Evolutionary conservation across 169 alveolate genomes (phyloP).

Genomic region (Toxoplasma gondii): DNA sequence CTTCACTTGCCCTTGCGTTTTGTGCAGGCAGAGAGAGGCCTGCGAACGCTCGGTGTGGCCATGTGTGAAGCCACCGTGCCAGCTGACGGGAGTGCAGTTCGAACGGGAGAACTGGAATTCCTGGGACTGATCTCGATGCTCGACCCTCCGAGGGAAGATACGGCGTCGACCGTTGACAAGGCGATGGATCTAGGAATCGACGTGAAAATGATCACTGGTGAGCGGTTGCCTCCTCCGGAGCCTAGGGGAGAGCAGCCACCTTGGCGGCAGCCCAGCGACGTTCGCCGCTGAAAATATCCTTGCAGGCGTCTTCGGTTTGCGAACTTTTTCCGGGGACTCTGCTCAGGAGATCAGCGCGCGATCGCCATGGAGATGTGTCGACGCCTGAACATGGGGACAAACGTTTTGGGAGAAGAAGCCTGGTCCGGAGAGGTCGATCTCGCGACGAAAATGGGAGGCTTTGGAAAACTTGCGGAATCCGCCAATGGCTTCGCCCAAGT

Average conservation of each 20-base stretch:
- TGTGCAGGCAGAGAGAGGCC: conserved; percentile 60
- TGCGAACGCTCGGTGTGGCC: conserved; percentile 71
- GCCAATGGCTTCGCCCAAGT: conserved; percentile 76
- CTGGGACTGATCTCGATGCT: conserved; percentile 71
- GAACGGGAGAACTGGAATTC: conserved; percentile 50
- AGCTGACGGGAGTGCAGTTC: conserved; percentile 33
- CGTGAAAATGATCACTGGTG: conserved; percentile 91
- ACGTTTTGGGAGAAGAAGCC: conserved; percentile 72
- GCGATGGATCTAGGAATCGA: conserved; percentile 79
- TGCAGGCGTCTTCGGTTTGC: neutral
- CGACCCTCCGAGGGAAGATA: conserved; percentile 77
- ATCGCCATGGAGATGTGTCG: conserved; percentile 83
- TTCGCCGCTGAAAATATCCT: too few relatives aligned
- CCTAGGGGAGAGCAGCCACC: neutral
- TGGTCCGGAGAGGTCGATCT: conserved; percentile 47
- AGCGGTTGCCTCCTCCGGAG: neutral
- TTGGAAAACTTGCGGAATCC: conserved; percentile 49
- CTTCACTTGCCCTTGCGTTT: too few relatives aligned
- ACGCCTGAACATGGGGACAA: conserved; percentile 73
- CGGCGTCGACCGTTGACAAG: conserved; percentile 76
- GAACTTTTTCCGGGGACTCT: too few relatives aligned
- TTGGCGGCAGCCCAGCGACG: too few relatives aligned
- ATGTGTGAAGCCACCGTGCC: conserved; percentile 28
- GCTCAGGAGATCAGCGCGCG: conserved; percentile 79
- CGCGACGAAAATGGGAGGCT: conserved; percentile 24